Percentiles rank a stretch among this genome's conserved stretches.
Conservation (phyloP, 2,329 filamentous ascomycete genomes). For the Cladosporium austrohemisphaericum region DNA sequence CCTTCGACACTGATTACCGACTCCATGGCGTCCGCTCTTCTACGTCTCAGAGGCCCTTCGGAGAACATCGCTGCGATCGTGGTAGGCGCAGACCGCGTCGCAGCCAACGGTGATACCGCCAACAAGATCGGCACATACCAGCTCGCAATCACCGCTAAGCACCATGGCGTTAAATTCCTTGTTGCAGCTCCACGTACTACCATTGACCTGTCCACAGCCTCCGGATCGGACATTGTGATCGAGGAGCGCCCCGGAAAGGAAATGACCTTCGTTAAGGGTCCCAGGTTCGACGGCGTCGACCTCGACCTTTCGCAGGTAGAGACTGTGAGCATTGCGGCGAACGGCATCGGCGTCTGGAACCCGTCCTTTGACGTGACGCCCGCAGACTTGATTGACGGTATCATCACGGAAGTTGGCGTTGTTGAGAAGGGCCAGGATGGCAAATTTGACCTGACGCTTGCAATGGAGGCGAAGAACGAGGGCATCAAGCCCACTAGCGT, state of each 20-base stretch:
- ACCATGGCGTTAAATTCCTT: slow-evolving; percentile 89
- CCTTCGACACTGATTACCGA: slow-evolving; percentile 90
- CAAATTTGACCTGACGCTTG: slow-evolving; percentile 53
- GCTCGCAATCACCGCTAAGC: slow-evolving; percentile 80
- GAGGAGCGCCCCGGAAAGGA: slow-evolving; percentile 81
- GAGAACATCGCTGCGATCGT: slow-evolving; percentile 80
- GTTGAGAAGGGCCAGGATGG: slow-evolving; percentile 72
- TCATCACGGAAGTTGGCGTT: slow-evolving; percentile 88
- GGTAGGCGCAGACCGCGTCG: slow-evolving; percentile 91
- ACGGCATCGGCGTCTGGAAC: slow-evolving; percentile 86
- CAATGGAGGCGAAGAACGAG: slow-evolving; percentile 33
- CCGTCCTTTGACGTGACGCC: slow-evolving; percentile 96
- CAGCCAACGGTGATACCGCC: slow-evolving; percentile 93
- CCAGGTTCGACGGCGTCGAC: slow-evolving; percentile 57
- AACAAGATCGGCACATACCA: slow-evolving; percentile 98
- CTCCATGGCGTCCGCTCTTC: slow-evolving; percentile 89
- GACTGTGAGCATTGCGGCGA: slow-evolving; percentile 73
- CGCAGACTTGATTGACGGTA: slow-evolving; percentile 79
- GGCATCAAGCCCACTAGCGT: slow-evolving; percentile 32
- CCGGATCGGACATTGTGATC: slow-evolving; percentile 78
- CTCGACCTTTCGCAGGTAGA: slow-evolving; percentile 62
- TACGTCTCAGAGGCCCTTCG: slow-evolving; percentile 57
- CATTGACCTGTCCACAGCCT: slow-evolving; percentile 77
- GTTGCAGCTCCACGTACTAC: slow-evolving; percentile 93
- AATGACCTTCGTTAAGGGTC: slow-evolving; percentile 79